Evolutionary conservation across 2,329 filamentous ascomycete species (phyloP).

Genomic region (Paecilomyces fulvus): DNA sequence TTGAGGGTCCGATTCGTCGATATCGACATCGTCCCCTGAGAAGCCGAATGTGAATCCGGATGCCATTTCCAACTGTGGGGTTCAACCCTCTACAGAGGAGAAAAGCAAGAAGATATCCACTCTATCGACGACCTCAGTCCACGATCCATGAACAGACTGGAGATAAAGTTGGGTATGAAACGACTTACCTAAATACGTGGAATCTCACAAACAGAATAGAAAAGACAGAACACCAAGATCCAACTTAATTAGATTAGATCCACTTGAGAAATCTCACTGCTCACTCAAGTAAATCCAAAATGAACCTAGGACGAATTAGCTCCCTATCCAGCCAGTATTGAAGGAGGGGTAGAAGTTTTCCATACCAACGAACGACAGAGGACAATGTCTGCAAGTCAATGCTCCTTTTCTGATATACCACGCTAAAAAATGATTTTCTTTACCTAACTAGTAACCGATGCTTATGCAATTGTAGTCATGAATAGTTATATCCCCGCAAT

Average conservation of each 20-base stretch:
- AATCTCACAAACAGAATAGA: neutral
- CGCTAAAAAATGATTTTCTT: neutral
- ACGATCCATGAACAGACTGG: neutral
- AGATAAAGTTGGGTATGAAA: neutral
- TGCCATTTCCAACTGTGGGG: conserved; percentile 12
- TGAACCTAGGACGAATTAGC: neutral
- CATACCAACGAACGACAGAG: neutral
- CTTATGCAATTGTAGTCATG: neutral
- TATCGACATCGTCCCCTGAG: conserved; percentile 50
- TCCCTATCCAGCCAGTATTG: neutral
- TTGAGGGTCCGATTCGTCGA: conserved; percentile 29
- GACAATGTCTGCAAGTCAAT: neutral
- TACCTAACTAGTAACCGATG: neutral
- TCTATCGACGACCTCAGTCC: neutral
- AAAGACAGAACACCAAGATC: neutral
- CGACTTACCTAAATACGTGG: neutral
- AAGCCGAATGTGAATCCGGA: conserved; percentile 50
- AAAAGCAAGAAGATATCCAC: neutral
- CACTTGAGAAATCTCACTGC: neutral
- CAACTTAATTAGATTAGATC: too few species aligned
- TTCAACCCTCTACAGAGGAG: neutral
- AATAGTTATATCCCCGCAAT: neutral
- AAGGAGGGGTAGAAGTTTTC: neutral
- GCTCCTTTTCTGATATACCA: neutral
- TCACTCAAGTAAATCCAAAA: neutral